These are phyloP conservation scores for Penicillium ucsense DNA, from an alignment of 495 filamentous ascomycete genomes.

Conservation along the genomic window DNA sequence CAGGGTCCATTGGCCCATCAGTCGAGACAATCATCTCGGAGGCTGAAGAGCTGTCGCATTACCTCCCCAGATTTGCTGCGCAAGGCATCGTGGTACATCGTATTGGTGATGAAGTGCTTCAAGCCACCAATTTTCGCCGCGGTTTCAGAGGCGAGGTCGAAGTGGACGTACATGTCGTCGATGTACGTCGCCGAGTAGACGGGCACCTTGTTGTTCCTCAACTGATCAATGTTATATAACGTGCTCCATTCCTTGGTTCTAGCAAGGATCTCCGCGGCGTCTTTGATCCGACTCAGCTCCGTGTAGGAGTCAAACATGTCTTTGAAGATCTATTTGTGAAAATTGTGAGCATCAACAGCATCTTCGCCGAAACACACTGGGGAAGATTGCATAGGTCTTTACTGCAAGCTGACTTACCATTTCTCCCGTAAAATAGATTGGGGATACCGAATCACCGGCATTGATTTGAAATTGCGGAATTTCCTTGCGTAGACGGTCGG, in stretches of 20 bases:
- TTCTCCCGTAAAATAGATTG: slow-evolving; percentile 78
- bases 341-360: not conserved
- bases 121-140: slow-evolving; percentile 64
- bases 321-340: slow-evolving; percentile 48
- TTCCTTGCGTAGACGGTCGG: slow-evolving; percentile 39
- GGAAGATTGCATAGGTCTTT: too few species aligned
- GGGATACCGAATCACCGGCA: slow-evolving; percentile 30
- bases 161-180: slow-evolving; percentile 94
- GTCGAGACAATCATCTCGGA: slow-evolving; percentile 66
- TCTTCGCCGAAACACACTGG: not conserved
- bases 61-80: slow-evolving; percentile 64
- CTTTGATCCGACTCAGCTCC: slow-evolving; percentile 54
- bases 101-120: slow-evolving; percentile 77
- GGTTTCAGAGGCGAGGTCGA: slow-evolving; percentile 59
- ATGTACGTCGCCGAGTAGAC: slow-evolving; percentile 79
- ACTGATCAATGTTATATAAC: slow-evolving; percentile 65
- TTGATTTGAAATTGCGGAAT: slow-evolving; percentile 36
- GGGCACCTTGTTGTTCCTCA: slow-evolving; percentile 72
- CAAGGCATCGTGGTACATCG: slow-evolving; percentile 77
- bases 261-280: slow-evolving; percentile 63
- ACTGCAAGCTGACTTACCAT: slow-evolving; percentile 43
- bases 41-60: slow-evolving; percentile 55
- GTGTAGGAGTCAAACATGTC: slow-evolving; percentile 70
- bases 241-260: slow-evolving; percentile 54
- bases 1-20: slow-evolving; percentile 20